Evolutionary conservation across 202 grass and related monocot genomes (phyloP), one percentile per base, ranked within the genome.

Genomic region (Saccharum hybrid): DNA sequence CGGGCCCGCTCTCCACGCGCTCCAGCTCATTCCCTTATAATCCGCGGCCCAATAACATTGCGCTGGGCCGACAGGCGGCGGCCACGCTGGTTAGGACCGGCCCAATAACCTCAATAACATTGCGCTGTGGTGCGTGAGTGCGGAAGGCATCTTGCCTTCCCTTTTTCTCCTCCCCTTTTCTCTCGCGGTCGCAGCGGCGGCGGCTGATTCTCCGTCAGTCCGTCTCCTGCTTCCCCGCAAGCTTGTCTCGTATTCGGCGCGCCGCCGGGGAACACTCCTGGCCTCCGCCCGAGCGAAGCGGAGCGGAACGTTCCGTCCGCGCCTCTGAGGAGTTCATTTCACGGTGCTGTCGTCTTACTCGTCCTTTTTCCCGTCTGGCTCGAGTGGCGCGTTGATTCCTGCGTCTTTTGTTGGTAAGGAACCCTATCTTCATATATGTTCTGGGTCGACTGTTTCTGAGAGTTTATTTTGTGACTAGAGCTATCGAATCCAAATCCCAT

Each of bases 111-210:
- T 9, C 54, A n/a, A 9, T 22, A 59, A 59, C 54, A 33, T 46
- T 19, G 22, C 39, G 8, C 19, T 49, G 12, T 51, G 41, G 18
- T 52, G 28, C 1, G 62, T 1, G 28, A 28, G 36, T 10, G 36
- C 12, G 21, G 0, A 8, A 7, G 66, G 76, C 42, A 66, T 52
- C 63, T 37, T 60, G n/a, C 23, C 23, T 12, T 0, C 0, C 15
- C 23, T n/a, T 48, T 46, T 9, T 10, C 26, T 4, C 16, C 4
- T 5, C 4, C 46, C 30, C 8, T 22, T 56, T 19, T n/a, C 48
- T 11, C 63, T 51, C 63, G 15, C 77, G 45, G 45, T 68, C 77
- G 63, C 77, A 19, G 63, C 75, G 75, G 75, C 76, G 34, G 76
- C 60, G 54, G 54, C 54, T 59, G 54, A 8, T 22, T 59, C 7